Percentiles rank a stretch among this genome's conserved stretches.
phyloP scores from a whole-genome alignment of 2,329 filamentous ascomycete species.

The Hypoxylon sp. region DNA sequence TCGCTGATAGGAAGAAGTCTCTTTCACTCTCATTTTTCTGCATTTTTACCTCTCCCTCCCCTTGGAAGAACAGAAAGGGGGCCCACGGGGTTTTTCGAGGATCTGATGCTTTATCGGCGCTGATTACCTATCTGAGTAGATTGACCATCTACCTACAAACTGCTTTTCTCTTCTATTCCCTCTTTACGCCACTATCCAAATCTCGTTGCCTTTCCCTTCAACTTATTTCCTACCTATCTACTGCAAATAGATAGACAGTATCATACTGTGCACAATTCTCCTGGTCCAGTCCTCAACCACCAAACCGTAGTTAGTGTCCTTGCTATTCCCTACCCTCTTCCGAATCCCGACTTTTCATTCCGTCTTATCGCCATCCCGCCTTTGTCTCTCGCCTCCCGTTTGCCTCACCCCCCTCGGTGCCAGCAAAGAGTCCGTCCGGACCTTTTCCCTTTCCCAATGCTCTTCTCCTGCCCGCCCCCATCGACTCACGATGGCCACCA shows the following conservation, averaged over 20 bases:
- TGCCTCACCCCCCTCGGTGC: conserved; percentile 41
- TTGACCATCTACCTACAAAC: conserved; percentile 26
- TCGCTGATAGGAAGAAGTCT: conserved; percentile 30
- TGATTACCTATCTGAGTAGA: conserved; percentile 38
- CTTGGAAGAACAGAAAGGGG: conserved; percentile 10
- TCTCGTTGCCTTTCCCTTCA: conserved; percentile 8
- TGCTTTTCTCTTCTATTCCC: conserved; percentile 10
- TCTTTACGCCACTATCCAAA: conserved; percentile 25
- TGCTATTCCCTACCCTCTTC: conserved; percentile 20
- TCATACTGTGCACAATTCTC: conserved; percentile 32
- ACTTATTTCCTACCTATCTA: not conserved
- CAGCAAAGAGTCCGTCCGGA: conserved; percentile 34
- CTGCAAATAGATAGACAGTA: conserved; percentile 22
- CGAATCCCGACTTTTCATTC: conserved; percentile 25
- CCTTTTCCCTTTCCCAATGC: conserved; percentile 55
- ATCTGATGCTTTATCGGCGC: conserved; percentile 37
- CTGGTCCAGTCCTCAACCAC: conserved; percentile 10
- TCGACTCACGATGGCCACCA: conserved; percentile 69
- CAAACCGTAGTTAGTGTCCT: conserved; percentile 27
- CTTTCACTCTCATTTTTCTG: conserved; percentile 15
- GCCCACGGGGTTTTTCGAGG: conserved; percentile 14
- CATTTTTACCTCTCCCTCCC: conserved; percentile 7
- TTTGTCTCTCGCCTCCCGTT: conserved; percentile 26
- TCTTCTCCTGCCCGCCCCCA: conserved; percentile 48
- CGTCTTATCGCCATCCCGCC: conserved; percentile 30